Percentiles rank a stretch among this genome's conserved stretches.
Evolutionary conservation across 2,329 filamentous ascomycete genomes (phyloP).

Genomic region (Coleophoma eucalyptorum): DNA sequence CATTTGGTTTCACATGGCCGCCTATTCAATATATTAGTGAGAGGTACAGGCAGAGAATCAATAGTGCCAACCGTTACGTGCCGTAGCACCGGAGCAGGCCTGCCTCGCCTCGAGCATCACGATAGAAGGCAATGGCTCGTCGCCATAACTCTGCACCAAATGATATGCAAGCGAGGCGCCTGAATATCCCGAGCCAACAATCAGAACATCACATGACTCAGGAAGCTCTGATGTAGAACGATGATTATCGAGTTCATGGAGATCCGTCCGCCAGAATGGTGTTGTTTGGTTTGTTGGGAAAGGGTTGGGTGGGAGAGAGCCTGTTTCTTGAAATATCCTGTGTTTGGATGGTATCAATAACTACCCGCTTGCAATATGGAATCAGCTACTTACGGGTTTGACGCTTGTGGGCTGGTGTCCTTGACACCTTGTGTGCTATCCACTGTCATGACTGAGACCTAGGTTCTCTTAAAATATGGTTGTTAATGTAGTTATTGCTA

Average conservation of each 20-base stretch:
- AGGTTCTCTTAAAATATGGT: too few relatives aligned
- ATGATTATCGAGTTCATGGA: constrained; percentile 11
- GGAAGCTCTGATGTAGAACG: constrained; percentile 13
- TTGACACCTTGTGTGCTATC: too few relatives aligned
- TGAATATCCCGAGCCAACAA: constrained; percentile 21
- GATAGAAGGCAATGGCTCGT: constrained; percentile 20
- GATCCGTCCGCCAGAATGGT: constrained; percentile 12
- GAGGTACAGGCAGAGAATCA: neutral
- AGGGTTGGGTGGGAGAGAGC: neutral
- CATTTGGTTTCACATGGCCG: constrained; percentile 37
- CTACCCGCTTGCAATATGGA: too few relatives aligned
- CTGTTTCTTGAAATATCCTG: too few relatives aligned
- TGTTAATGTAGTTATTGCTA: too few relatives aligned
- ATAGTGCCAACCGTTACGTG: constrained; percentile 35
- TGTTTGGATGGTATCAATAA: too few relatives aligned
- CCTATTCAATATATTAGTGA: constrained; percentile 17
- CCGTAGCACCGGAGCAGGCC: constrained; percentile 31
- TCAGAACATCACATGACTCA: constrained; percentile 13
- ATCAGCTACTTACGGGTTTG: too few relatives aligned
- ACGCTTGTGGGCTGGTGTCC: too few relatives aligned
- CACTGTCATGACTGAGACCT: too few relatives aligned
- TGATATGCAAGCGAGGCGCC: constrained; percentile 14
- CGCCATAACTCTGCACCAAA: constrained; percentile 22
- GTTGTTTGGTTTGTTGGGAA: constrained; percentile 1
- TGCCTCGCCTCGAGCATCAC: constrained; percentile 36